phyloP scores from a whole-genome alignment of 441 rosid species.

The Arabidopsis lyrata region DNA sequence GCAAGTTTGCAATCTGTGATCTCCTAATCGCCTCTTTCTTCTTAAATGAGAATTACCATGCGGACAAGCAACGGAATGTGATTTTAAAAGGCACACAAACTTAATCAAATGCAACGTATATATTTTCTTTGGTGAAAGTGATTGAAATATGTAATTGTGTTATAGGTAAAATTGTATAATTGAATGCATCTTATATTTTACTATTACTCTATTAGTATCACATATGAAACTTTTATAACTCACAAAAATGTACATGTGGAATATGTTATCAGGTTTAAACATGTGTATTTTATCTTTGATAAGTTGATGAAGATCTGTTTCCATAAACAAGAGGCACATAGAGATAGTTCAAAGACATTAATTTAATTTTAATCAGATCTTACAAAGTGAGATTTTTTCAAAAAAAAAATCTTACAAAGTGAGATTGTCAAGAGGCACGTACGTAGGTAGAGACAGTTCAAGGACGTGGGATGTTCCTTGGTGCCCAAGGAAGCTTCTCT shows the following conservation, averaged over 20 bases:
- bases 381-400: neutral
- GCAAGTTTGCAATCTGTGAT: conserved; percentile 6
- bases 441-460: no score
- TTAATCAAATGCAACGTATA: neutral
- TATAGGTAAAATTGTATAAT: neutral
- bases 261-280: neutral
- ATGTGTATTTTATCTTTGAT: neutral
- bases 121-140: neutral
- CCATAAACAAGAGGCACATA: neutral
- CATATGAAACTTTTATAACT: neutral
- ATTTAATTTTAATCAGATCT: neutral
- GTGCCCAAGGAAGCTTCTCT: neutral
- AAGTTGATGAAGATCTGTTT: neutral
- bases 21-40: conserved; percentile 5
- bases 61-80: conserved; percentile 21
- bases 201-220: neutral
- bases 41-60: neutral
- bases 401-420: neutral
- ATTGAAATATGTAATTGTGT: neutral
- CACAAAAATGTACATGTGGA: neutral
- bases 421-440: neutral
- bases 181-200: neutral
- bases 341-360: neutral
- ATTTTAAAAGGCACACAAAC: neutral
- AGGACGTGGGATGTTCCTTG: neutral